Conservation (phyloP, 139 green algal genomes). For the Picochlorum sp. region DNA sequence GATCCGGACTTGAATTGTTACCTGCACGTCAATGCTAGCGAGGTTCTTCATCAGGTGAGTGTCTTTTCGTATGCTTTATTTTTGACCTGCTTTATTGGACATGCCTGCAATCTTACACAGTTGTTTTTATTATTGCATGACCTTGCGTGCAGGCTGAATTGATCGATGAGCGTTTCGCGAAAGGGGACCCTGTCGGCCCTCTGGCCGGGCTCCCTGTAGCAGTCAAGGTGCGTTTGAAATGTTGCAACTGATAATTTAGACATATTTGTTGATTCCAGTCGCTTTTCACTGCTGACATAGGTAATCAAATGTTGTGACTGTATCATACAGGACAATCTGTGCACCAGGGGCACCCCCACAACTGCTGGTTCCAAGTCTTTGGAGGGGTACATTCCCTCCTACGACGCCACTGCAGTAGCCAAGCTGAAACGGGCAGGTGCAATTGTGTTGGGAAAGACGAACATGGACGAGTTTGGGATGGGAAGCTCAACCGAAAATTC, state of each 20-base stretch:
- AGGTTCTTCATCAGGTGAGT: too few species aligned
- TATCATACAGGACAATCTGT: conserved; percentile 98
- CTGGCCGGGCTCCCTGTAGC: conserved; percentile 75
- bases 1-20: too few species aligned
- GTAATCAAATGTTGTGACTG: background rate
- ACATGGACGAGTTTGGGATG: conserved; percentile 99
- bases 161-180: conserved; percentile 18
- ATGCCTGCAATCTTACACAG: too few species aligned
- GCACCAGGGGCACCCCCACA: conserved; percentile 64
- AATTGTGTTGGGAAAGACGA: conserved; percentile 92
- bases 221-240: conserved; percentile 77
- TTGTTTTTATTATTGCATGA: too few species aligned
- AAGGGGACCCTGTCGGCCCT: conserved; percentile 14
- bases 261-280: background rate
- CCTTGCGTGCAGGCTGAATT: conserved; percentile 18
- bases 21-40: too few species aligned
- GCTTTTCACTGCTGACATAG: too few species aligned
- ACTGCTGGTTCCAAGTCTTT: conserved; percentile 78
- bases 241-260: background rate
- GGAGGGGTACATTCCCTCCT: conserved; percentile 50
- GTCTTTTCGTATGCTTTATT: too few species aligned
- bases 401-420: conserved; percentile 62
- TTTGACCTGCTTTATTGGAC: too few species aligned
- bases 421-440: conserved; percentile 61
- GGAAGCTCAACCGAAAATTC: conserved; percentile 86